Evolutionary conservation across 2,329 filamentous ascomycete species (phyloP), one percentile per base, ranked within the genome.

Genomic region (Fusarium nodosum): DNA sequence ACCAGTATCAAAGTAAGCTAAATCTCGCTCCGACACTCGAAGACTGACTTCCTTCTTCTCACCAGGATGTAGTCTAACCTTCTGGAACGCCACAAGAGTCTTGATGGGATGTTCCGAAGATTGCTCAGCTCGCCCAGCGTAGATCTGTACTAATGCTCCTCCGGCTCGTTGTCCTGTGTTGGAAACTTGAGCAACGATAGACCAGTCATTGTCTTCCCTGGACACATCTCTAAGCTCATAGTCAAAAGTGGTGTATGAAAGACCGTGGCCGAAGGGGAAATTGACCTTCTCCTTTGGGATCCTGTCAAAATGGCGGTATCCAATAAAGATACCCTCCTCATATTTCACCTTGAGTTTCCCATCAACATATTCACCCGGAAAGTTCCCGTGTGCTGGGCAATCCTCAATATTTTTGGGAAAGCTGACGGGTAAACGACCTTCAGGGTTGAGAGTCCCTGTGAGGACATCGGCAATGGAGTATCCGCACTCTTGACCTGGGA

Each of bases 261-360:
- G 79, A 5, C 90, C 90, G 68, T 89, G 85, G 4, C 90, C 90
- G 69, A 92, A 92, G 18, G 88, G 83, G 75, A 91, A 91, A 15
- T 87, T 83, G 0, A 88, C 84, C 7, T 83, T 82, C 11, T 86
- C 82, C 31, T 82, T 79, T 2, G 82, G 81, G 33, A 73, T 46
- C 68, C 86, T 88, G 73, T 92, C 89, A 73, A 89, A 91, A 76
- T 87, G 89, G 16, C 89, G 82, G 76, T 92, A 92, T 1, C 90
- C 90, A 38, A 92, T 82, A 72, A 89, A 91, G 48, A 92, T 82
- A 33, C 89, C 89, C 75, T 92, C 90, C 16, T 86, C 87, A 68
- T 92, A 92, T 1, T 88, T 79, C 2, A 89, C 87, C 67, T 71
- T 67, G 1, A 73, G 56, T 26, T 72, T 60, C 0, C 66, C 69